Evolutionary conservation across 1,139 yeast species (phyloP).

Genomic region (Pichia sorboxylosa): DNA sequence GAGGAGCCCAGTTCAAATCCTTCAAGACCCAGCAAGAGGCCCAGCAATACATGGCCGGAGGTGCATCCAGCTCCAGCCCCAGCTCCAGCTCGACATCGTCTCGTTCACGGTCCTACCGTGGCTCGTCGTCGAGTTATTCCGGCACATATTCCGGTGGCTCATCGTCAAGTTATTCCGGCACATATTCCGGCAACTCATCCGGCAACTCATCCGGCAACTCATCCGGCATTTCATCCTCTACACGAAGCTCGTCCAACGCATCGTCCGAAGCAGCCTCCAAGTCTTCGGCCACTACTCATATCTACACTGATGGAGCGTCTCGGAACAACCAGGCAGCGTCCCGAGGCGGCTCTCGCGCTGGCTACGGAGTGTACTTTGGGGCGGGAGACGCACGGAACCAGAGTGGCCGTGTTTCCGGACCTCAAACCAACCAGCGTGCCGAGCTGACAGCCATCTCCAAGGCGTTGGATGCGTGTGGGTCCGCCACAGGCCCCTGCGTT

Average conservation of each 20-base stretch:
- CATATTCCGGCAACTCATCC: too few relatives aligned
- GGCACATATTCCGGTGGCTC: too few relatives aligned
- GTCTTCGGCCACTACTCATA: slow-evolving; percentile 7
- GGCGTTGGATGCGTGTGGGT: slow-evolving; percentile 35
- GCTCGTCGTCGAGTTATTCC: too few relatives aligned
- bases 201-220: not conserved
- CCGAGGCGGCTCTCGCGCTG: slow-evolving; percentile 30
- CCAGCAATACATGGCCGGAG: slow-evolving; percentile 4
- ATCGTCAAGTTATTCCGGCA: too few relatives aligned
- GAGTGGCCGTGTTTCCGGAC: slow-evolving; percentile 33
- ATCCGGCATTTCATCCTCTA: not conserved
- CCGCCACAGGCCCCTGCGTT: slow-evolving; percentile 7
- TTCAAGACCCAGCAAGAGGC: slow-evolving; percentile 12
- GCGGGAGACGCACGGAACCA: slow-evolving; percentile 31
- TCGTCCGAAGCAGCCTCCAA: slow-evolving; percentile 1
- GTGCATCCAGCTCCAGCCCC: slow-evolving; percentile 1
- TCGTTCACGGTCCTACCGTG: too few relatives aligned
- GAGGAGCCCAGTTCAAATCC: slow-evolving; percentile 11
- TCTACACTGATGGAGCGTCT: slow-evolving; percentile 69
- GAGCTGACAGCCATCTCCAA: slow-evolving; percentile 57
- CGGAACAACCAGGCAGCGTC: slow-evolving; percentile 18
- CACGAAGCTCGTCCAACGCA: not conserved
- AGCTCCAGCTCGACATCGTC: not conserved
- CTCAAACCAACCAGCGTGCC: slow-evolving; percentile 72
- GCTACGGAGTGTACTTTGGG: slow-evolving; percentile 69